Conservation (phyloP, 148 eudicot species). For the Amaranthus hypochondriacus region DNA sequence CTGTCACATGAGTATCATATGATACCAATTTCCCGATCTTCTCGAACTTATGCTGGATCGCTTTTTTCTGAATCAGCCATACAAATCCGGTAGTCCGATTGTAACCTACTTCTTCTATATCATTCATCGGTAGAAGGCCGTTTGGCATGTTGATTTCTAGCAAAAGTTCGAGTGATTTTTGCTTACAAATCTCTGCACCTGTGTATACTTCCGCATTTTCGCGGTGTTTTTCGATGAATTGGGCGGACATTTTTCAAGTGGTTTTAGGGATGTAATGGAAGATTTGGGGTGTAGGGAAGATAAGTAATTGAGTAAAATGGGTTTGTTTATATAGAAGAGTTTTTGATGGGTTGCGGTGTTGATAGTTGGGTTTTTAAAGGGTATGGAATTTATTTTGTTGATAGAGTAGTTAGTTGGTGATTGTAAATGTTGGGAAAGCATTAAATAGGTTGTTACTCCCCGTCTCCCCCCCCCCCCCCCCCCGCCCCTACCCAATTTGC, state of each 20-base stretch:
- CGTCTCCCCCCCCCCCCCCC: no score
- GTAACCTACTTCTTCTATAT: constrained; percentile 48
- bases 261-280: not conserved
- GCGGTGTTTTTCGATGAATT: constrained; percentile 33
- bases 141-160: constrained; percentile 44
- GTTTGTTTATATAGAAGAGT: no score
- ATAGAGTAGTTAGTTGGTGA: no score
- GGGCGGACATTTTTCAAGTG: constrained; percentile 34
- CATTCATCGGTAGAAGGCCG: constrained; percentile 54
- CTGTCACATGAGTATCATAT: constrained; percentile 60
- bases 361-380: no score
- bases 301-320: no score
- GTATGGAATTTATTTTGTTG: no score
- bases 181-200: constrained; percentile 45
- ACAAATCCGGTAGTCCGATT: constrained; percentile 54
- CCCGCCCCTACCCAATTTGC: no score
- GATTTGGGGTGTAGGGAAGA: no score
- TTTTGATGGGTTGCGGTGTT: no score
- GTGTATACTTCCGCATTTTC: constrained; percentile 47
- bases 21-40: constrained; percentile 32
- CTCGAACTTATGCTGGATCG: constrained; percentile 33
- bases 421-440: no score
- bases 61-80: constrained; percentile 54
- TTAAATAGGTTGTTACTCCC: no score
- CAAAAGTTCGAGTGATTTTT: constrained; percentile 40